Conservation (phyloP, 192 early-diverging fungal species). For the Linnemannia zychae region DNA sequence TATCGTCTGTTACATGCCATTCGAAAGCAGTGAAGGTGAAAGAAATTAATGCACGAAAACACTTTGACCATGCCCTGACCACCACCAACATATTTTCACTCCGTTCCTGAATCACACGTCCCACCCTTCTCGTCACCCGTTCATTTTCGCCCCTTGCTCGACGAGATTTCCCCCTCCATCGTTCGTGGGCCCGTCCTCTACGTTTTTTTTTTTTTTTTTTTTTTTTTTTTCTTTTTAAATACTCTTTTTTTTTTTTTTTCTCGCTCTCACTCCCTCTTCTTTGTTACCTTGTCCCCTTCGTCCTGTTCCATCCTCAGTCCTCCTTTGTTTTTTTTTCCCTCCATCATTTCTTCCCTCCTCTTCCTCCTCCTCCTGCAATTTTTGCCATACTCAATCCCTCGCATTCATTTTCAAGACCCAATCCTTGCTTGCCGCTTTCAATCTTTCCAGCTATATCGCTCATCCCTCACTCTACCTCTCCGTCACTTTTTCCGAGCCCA, state of each 20-base stretch:
- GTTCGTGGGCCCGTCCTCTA: neutral
- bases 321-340: neutral
- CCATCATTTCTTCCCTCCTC: neutral
- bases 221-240: neutral
- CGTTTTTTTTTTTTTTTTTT: neutral
- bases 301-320: neutral
- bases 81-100: neutral
- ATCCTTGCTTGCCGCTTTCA: neutral
- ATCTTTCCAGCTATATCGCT: neutral
- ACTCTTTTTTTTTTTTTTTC: neutral
- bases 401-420: neutral
- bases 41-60: neutral
- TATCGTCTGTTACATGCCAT: neutral
- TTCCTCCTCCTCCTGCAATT: neutral
- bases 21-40: neutral
- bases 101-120: slow-evolving; percentile 8
- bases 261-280: neutral
- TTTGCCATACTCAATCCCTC: neutral
- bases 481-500: neutral
- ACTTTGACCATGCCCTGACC: slow-evolving; percentile 6
- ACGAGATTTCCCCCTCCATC: neutral
- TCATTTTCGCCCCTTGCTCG: neutral
- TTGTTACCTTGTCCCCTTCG: neutral
- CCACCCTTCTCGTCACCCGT: neutral
- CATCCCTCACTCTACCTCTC: neutral